phyloP scores from a whole-genome alignment of 768 basidiomycete species.

The Pleurotus tuber-regium region DNA sequence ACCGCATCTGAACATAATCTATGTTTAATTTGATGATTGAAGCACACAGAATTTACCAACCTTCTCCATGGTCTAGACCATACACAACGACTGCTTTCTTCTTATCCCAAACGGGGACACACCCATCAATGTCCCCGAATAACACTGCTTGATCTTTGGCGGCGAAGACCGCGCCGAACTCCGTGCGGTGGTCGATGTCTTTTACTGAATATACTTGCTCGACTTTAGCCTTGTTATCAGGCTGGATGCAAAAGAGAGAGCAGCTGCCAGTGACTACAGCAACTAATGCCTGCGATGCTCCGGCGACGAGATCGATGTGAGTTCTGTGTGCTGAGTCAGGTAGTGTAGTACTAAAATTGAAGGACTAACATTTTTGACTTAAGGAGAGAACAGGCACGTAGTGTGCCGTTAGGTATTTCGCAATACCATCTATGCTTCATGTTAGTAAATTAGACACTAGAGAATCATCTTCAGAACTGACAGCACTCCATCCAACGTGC shows the following conservation, averaged over 20 bases:
- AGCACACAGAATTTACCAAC: slow-evolving; percentile 31
- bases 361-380: slow-evolving; percentile 28
- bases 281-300: slow-evolving; percentile 50
- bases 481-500: slow-evolving; percentile 69
- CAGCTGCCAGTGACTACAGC: slow-evolving; percentile 49
- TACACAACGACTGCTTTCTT: slow-evolving; percentile 50
- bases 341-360: not conserved
- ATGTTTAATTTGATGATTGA: slow-evolving; percentile 15
- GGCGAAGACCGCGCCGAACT: slow-evolving; percentile 54
- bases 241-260: slow-evolving; percentile 48
- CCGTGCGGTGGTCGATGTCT: slow-evolving; percentile 33
- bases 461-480: too few relatives aligned
- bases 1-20: slow-evolving; percentile 29
- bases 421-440: slow-evolving; percentile 55
- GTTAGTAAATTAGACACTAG: slow-evolving; percentile 9
- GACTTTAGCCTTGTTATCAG: slow-evolving; percentile 49
- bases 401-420: slow-evolving; percentile 63
- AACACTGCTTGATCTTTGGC: slow-evolving; percentile 51
- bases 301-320: slow-evolving; percentile 46
- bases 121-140: slow-evolving; percentile 54
- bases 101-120: slow-evolving; percentile 62
- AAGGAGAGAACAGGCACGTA: slow-evolving; percentile 59
- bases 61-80: slow-evolving; percentile 59
- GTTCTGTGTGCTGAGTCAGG: slow-evolving; percentile 1
- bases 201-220: slow-evolving; percentile 50